Evolutionary conservation across 139 green algal genomes (phyloP), one percentile per base, ranked within the genome.

Genomic region (Auxenochlorella pyrenoidosa): DNA sequence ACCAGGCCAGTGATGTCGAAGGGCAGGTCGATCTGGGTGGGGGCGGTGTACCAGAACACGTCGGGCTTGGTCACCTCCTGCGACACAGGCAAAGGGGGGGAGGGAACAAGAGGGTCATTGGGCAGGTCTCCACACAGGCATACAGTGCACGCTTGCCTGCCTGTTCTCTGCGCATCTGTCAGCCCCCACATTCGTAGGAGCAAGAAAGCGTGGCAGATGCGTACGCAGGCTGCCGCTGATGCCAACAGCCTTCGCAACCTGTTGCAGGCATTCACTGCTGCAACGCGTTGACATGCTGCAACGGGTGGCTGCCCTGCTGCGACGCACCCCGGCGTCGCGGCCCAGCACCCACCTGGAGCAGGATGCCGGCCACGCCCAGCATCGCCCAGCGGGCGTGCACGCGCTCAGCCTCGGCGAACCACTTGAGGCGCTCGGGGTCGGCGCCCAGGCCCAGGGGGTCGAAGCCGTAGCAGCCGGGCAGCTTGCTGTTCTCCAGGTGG

Each of bases 351-450:
- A 82, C 95, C 89, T 96, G 96, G 28, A 87, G 92, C 32, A 99
- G 89, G 88, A 98, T 96, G 71, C 96, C 96, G 15, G 96, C 96
- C 44, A 97, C 95, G 43, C 90, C 96, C 18, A 97, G 90, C 96
- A 99, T 99, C 44, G 96, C 96, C 95, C 95, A 99, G 83, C 96
- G 94, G 47, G 79, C 79, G 91, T 99, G 96, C 88, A 96, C 92
- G 38, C 82, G 82, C 82, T 88, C 77, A 15, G 26, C 13, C 84
- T 91, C 84, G 8, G 83, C 86, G 40, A 86, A 88, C 85, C 83
- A 92, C 0, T 40, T 66, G 38, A 93, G 89, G 59, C 63, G 68
- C 84, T 95, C 91, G 16, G 86, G 54, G 82, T 96, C 90, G 38
- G 90, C 83, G 58, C 94, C 95, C 81, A 97, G 93, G 83, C 90